phyloP scores from a whole-genome alignment of 2,329 filamentous ascomycete genomes.

The Mycosphaerelloides madeirae region DNA sequence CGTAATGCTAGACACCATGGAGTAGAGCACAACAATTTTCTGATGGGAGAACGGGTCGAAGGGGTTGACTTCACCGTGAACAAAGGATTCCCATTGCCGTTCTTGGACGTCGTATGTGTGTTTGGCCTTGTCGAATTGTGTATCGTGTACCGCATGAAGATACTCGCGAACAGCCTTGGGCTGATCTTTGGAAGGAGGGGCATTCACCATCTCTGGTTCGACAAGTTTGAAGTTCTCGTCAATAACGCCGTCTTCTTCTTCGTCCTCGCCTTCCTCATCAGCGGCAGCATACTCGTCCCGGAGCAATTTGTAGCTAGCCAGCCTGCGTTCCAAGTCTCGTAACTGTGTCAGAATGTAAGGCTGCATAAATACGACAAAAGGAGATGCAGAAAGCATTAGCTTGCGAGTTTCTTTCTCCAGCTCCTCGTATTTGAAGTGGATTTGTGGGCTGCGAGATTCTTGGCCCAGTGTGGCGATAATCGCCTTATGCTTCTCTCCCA shows the following conservation, averaged over 20 bases:
- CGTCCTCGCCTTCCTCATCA: conserved; percentile 35
- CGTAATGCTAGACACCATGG: conserved; percentile 85
- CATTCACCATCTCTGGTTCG: conserved; percentile 91
- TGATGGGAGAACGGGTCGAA: conserved; percentile 96
- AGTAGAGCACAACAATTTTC: conserved; percentile 91
- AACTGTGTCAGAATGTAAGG: conserved; percentile 90
- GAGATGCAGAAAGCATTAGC: conserved; percentile 88
- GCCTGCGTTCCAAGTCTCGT: conserved; percentile 79
- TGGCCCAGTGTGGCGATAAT: conserved; percentile 15
- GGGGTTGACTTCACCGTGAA: conserved; percentile 78
- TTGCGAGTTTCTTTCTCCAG: conserved; percentile 92
- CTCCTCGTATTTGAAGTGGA: conserved; percentile 80
- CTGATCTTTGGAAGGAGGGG: conserved; percentile 76
- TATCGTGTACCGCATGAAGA: conserved; percentile 88
- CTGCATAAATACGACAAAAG: conserved; percentile 91
- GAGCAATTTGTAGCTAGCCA: conserved; percentile 76
- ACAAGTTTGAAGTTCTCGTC: conserved; percentile 74
- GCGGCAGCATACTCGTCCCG: conserved; percentile 62
- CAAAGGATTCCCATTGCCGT: conserved; percentile 91
- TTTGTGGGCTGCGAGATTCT: conserved; percentile 10
- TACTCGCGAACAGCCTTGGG: conserved; percentile 88
- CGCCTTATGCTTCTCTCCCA: conserved; percentile 10
- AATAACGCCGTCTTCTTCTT: conserved; percentile 27
- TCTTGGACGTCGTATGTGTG: conserved; percentile 94
- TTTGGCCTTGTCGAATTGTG: conserved; percentile 90